These are phyloP conservation scores for Funneliformis geosporum DNA, from an alignment of 192 early-diverging fungal species.

Conservation along the genomic window DNA sequence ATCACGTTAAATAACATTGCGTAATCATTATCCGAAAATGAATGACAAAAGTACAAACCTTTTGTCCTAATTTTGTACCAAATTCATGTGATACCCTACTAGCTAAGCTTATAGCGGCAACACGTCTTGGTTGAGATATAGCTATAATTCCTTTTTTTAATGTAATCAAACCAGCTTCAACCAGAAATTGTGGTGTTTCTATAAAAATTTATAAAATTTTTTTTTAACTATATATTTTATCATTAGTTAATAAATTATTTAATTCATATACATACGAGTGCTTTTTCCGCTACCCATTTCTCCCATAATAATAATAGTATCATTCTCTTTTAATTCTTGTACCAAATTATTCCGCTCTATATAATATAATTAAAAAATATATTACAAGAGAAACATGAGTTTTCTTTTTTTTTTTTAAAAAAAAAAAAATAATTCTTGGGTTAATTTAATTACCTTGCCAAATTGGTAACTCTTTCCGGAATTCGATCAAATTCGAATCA, in stretches of 20 bases:
- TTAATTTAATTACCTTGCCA: conserved; percentile 22
- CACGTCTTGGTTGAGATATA: conserved; percentile 82
- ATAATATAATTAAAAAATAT: background rate
- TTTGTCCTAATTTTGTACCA: conserved; percentile 64
- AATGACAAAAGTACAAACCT: conserved; percentile 21
- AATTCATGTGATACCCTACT: conserved; percentile 79
- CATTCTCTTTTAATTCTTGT: conserved; percentile 71
- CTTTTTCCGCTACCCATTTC: conserved; percentile 99
- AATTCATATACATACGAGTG: conserved; percentile 56
- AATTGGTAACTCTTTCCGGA: conserved; percentile 28
- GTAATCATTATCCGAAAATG: background rate
- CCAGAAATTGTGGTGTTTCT: conserved; percentile 91
- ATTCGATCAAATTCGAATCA: background rate
- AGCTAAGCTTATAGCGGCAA: conserved; percentile 82
- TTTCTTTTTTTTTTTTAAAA: too few species aligned
- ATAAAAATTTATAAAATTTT: background rate
- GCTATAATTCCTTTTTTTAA: conserved; percentile 63
- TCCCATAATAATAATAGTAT: conserved; percentile 85
- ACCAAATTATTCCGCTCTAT: conserved; percentile 67
- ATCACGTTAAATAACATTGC: background rate
- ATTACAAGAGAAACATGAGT: background rate
- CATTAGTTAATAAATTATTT: background rate
- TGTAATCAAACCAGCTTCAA: conserved; percentile 64
- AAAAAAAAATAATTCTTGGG: background rate
- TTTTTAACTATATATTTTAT: background rate